Evolutionary conservation across 2,329 filamentous ascomycete species (phyloP).

Genomic region (Tolypocladium inflatum): DNA sequence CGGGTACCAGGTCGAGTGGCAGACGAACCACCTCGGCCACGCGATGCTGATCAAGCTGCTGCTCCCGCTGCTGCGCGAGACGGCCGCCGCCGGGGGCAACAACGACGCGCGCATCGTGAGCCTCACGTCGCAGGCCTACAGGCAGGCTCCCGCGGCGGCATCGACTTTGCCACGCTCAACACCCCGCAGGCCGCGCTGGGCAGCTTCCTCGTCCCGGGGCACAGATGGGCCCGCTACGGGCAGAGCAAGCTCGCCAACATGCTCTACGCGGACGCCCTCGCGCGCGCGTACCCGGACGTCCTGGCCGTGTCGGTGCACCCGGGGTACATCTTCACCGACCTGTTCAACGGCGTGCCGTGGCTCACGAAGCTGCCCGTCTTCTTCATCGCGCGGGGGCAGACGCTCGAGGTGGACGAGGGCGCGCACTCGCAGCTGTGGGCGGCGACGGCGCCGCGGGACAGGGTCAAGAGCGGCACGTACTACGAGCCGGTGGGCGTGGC

Average conservation of each 20-base stretch:
- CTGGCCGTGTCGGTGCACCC: conserved; percentile 38
- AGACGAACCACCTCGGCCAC: conserved; percentile 23
- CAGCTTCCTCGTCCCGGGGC: conserved; percentile 8
- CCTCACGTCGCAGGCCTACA: conserved; percentile 18
- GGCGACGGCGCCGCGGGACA: conserved; percentile 11
- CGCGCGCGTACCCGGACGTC: conserved; percentile 30
- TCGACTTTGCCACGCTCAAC: conserved; percentile 12
- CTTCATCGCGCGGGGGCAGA: conserved; percentile 9
- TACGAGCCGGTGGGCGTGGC: conserved; percentile 16
- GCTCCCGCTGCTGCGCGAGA: conserved; percentile 12
- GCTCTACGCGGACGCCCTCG: conserved; percentile 33
- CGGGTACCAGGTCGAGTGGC: conserved; percentile 25
- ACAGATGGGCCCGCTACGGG: conserved; percentile 33
- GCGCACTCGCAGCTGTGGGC: conserved; percentile 13
- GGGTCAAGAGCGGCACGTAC: conserved; percentile 7
- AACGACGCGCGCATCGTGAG: conserved; percentile 12
- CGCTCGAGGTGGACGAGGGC: conserved; percentile 3
- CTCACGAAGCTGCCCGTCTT: conserved; percentile 14
- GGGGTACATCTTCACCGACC: conserved; percentile 25
- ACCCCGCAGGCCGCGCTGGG: too few species aligned
- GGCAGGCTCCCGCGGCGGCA: conserved; percentile 15
- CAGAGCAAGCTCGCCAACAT: conserved; percentile 42
- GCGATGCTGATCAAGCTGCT: conserved; percentile 24
- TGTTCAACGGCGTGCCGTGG: conserved; percentile 13
- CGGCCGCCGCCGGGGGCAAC: conserved; percentile 4